phyloP scores from a whole-genome alignment of 495 filamentous ascomycete genomes.

The Glarea lozoyensis region DNA sequence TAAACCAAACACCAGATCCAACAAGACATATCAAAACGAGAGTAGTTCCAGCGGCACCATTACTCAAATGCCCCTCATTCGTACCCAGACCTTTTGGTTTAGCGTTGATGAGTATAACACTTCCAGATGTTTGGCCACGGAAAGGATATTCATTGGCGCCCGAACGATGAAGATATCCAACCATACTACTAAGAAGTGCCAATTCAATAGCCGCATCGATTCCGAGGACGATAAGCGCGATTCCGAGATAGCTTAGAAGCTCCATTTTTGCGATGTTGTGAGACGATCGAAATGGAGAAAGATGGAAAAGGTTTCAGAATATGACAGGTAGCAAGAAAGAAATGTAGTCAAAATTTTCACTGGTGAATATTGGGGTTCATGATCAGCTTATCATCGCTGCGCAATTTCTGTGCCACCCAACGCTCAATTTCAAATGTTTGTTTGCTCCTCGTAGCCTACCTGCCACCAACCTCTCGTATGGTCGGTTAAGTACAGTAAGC shows the following conservation, averaged over 20 bases:
- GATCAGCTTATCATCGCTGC: too few species aligned
- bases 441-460: too few species aligned
- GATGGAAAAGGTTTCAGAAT: too few species aligned
- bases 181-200: constrained; percentile 38
- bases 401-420: too few species aligned
- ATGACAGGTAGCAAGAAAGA: too few species aligned
- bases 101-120: constrained; percentile 27
- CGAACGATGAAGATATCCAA: constrained; percentile 34
- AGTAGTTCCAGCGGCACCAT: constrained; percentile 40
- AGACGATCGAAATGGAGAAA: too few species aligned
- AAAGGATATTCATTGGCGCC: constrained; percentile 27
- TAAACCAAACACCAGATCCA: constrained; percentile 30
- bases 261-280: constrained; percentile 10
- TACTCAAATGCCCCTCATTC: constrained; percentile 40
- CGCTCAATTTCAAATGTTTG: too few species aligned
- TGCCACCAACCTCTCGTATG: too few species aligned
- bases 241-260: constrained; percentile 11
- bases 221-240: constrained; percentile 28
- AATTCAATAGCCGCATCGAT: constrained; percentile 36
- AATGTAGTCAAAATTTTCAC: too few species aligned
- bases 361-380: too few species aligned
- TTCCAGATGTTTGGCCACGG: constrained; percentile 22
- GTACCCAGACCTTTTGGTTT: constrained; percentile 32
- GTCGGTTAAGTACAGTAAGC: too few species aligned
- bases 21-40: constrained; percentile 38